These are phyloP conservation scores for Corymbia citriodora DNA, from an alignment of 441 rosid genomes.

Conservation along the genomic window DNA sequence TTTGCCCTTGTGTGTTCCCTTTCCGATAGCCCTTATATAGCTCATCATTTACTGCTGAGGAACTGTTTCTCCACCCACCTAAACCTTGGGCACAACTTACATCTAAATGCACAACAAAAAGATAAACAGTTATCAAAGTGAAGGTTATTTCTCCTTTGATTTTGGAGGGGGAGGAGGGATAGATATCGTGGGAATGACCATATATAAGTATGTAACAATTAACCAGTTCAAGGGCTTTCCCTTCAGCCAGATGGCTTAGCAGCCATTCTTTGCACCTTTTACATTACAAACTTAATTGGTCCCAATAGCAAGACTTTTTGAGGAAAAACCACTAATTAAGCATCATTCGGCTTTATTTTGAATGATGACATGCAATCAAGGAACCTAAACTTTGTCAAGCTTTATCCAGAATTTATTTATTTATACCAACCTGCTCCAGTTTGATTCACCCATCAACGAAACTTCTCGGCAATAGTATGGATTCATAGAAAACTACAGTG, in stretches of 20 bases:
- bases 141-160: background rate
- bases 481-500: background rate
- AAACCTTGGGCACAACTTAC: background rate
- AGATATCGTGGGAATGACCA: background rate
- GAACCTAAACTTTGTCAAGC: background rate
- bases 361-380: background rate
- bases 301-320: background rate
- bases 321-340: background rate
- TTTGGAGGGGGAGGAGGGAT: background rate
- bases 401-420: background rate
- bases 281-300: background rate
- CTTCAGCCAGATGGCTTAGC: background rate
- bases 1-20: background rate
- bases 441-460: background rate
- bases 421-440: background rate
- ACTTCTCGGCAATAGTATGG: background rate
- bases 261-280: background rate
- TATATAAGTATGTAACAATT: background rate
- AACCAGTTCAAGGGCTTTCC: background rate
- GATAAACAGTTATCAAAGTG: background rate
- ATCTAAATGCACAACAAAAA: conserved; percentile 3
- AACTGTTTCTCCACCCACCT: background rate
- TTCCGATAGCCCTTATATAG: background rate
- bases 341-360: background rate
- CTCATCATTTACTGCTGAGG: background rate